phyloP scores from a whole-genome alignment of 768 basidiomycete species.

The Coprinopsis sp. region DNA sequence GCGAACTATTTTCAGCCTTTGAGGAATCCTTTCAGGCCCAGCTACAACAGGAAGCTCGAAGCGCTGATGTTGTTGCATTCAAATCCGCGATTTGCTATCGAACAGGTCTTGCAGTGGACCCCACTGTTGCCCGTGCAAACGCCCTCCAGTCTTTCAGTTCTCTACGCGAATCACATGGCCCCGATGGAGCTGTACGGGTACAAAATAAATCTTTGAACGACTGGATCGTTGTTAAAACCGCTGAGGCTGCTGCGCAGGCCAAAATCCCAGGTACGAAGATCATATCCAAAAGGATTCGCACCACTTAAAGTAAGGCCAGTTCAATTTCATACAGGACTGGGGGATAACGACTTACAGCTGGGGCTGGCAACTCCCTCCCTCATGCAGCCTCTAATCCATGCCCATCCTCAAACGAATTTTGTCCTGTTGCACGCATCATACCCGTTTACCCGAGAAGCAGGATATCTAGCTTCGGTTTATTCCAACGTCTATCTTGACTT shows the following conservation, averaged over 20 bases:
- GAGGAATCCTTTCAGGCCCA: conserved; percentile 27
- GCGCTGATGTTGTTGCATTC: conserved; percentile 57
- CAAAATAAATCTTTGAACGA: conserved; percentile 65
- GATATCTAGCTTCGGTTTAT: conserved; percentile 69
- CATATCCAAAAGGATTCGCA: neutral
- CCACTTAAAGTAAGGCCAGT: conserved; percentile 36
- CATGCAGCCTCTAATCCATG: conserved; percentile 64
- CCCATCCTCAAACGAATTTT: conserved; percentile 53
- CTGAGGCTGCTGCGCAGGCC: conserved; percentile 46
- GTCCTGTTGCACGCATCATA: conserved; percentile 76
- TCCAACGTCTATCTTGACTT: conserved; percentile 76
- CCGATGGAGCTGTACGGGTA: conserved; percentile 43
- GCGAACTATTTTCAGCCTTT: conserved; percentile 33
- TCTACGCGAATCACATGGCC: conserved; percentile 30
- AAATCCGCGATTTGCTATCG: conserved; percentile 79
- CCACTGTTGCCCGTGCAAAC: conserved; percentile 21
- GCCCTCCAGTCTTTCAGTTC: conserved; percentile 27
- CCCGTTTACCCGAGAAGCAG: conserved; percentile 74
- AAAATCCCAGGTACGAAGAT: conserved; percentile 54
- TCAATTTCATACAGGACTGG: conserved; percentile 82
- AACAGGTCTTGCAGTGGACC: conserved; percentile 58
- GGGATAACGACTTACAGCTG: conserved; percentile 67
- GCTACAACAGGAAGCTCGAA: conserved; percentile 34
- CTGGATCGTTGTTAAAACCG: conserved; percentile 50
- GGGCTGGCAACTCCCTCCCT: conserved; percentile 56